phyloP scores from a whole-genome alignment of 805 yeast genomes.

The Schwanniomyces polymorphus region DNA sequence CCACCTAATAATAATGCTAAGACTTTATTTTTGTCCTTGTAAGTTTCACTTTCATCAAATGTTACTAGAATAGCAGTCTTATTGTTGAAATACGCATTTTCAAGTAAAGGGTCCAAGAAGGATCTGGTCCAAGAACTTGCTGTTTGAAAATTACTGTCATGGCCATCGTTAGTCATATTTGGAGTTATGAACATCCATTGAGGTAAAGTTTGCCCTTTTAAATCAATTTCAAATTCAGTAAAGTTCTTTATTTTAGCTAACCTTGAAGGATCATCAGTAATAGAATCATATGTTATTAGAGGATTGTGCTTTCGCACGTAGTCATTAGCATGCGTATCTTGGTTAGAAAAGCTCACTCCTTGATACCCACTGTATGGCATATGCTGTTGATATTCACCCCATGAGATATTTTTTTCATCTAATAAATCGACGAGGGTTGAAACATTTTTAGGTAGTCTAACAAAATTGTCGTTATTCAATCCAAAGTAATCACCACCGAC shows the following conservation, averaged over 20 bases:
- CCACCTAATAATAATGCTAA: conserved; percentile 50
- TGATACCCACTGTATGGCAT: conserved; percentile 52
- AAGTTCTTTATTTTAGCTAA: conserved; percentile 47
- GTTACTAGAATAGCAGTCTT: conserved; percentile 47
- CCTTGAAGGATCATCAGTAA: conserved; percentile 34
- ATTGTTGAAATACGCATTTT: conserved; percentile 47
- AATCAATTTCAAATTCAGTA: conserved; percentile 43
- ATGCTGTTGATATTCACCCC: conserved; percentile 57
- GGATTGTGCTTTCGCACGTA: conserved; percentile 57
- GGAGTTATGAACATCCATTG: conserved; percentile 57
- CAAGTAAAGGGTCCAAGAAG: conserved; percentile 44
- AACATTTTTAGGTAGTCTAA: conserved; percentile 44
- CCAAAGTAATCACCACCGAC: conserved; percentile 54
- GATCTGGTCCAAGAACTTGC: conserved; percentile 50
- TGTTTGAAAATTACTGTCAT: conserved; percentile 45
- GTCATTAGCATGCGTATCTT: conserved; percentile 42
- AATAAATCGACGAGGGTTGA: conserved; percentile 49
- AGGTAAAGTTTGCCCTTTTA: conserved; percentile 40
- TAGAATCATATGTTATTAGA: conserved; percentile 40
- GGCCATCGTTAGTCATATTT: conserved; percentile 55
- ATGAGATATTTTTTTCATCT: conserved; percentile 45
- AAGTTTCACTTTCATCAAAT: conserved; percentile 50
- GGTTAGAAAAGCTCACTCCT: conserved; percentile 48
- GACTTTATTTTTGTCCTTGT: conserved; percentile 44
- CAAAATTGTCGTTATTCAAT: conserved; percentile 45